Evolutionary conservation across 108 stramenopile species (phyloP).

Genomic region (Cylindrotheca fusiformis): DNA sequence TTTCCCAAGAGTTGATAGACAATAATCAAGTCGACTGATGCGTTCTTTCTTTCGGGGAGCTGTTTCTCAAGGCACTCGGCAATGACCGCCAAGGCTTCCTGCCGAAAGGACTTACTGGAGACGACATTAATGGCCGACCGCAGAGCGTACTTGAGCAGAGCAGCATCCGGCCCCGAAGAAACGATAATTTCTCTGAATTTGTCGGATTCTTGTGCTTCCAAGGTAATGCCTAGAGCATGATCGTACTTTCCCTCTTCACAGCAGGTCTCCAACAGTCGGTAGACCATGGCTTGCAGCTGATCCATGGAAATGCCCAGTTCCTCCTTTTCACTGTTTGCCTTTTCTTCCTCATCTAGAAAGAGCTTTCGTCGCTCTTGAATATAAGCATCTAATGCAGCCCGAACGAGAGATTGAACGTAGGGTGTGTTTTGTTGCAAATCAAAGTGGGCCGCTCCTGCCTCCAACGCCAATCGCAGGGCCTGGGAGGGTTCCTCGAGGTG

Average conservation of each 20-base stretch:
- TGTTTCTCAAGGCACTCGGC: constrained; percentile 42
- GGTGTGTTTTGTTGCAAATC: constrained; percentile 52
- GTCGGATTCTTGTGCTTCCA: constrained; percentile 77
- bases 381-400: constrained; percentile 81
- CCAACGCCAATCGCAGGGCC: constrained; percentile 88
- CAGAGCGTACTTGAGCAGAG: constrained; percentile 56
- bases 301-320: constrained; percentile 67
- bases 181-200: constrained; percentile 52
- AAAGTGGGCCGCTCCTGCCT: constrained; percentile 84
- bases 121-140: constrained; percentile 53
- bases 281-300: constrained; percentile 88
- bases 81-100: constrained; percentile 67
- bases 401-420: constrained; percentile 74
- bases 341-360: constrained; percentile 28
- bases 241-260: constrained; percentile 76
- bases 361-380: constrained; percentile 39
- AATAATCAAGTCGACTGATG: constrained; percentile 57
- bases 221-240: constrained; percentile 96
- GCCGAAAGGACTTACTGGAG: constrained; percentile 68
- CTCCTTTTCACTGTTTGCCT: constrained; percentile 20
- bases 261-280: constrained; percentile 91
- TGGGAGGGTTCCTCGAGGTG: constrained; percentile 97
- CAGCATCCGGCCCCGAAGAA: constrained; percentile 15
- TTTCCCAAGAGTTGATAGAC: constrained; percentile 80
- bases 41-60: constrained; percentile 5